Conservation (phyloP, 768 basidiomycete species). For the Tulasnella sp. region DNA sequence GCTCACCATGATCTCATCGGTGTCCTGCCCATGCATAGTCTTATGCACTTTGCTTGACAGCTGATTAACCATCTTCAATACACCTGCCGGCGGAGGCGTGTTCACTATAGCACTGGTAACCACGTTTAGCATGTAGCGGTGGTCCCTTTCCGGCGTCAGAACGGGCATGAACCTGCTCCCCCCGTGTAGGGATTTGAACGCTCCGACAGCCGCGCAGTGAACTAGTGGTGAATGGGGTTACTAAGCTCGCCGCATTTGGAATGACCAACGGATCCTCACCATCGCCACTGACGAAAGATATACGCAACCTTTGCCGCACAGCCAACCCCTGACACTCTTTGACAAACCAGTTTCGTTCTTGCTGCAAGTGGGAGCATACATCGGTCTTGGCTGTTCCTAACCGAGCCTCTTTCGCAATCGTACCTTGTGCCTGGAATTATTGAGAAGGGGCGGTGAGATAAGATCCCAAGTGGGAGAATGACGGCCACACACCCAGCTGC, state of each 20-base stretch:
- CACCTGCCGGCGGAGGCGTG: constrained; percentile 80
- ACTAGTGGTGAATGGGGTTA: constrained; percentile 42
- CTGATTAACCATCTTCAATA: constrained; percentile 78
- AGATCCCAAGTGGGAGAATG: constrained; percentile 2
- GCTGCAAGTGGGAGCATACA: constrained; percentile 48
- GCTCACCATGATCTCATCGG: constrained; percentile 85
- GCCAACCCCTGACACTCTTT: constrained; percentile 78
- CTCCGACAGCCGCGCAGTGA: constrained; percentile 84
- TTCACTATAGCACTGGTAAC: constrained; percentile 95
- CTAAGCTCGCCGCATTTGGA: not conserved
- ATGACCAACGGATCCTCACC: constrained; percentile 43
- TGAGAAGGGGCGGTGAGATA: constrained; percentile 5
- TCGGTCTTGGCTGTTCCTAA: not conserved
- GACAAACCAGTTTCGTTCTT: constrained; percentile 89
- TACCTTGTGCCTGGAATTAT: constrained; percentile 20
- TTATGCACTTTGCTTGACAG: constrained; percentile 76
- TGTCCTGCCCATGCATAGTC: constrained; percentile 78
- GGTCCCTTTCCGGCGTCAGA: constrained; percentile 62
- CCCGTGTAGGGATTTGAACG: constrained; percentile 70
- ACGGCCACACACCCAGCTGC: constrained; percentile 12
- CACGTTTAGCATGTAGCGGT: constrained; percentile 87
- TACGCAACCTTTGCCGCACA: constrained; percentile 60
- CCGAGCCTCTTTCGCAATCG: not conserved
- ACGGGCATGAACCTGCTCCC: constrained; percentile 38
- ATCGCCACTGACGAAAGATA: constrained; percentile 90